Conservation (phyloP, 139 green algal genomes). For the Desmodesmus armatus region DNA sequence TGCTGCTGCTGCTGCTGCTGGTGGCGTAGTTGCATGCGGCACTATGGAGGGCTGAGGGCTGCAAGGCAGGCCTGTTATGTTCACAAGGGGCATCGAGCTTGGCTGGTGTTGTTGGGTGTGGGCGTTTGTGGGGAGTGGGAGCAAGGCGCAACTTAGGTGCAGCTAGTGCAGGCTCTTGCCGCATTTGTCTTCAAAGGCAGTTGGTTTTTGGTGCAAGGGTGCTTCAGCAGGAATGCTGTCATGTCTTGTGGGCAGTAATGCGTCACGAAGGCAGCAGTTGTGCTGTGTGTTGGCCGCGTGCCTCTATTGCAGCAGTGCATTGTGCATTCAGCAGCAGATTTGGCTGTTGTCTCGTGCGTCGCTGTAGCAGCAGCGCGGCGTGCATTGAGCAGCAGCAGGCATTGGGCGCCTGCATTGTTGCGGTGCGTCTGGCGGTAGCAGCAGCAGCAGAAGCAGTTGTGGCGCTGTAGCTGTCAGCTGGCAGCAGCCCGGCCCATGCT, state of each 20-base stretch:
- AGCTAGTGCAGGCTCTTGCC: background rate
- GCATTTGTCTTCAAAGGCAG: background rate
- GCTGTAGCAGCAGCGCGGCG: background rate
- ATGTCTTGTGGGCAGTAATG: background rate
- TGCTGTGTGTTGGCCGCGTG: background rate
- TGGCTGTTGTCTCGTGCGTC: background rate
- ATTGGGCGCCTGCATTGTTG: background rate
- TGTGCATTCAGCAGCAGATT: background rate
- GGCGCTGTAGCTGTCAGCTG: too few species aligned
- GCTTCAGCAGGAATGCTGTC: background rate
- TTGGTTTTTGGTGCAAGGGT: background rate
- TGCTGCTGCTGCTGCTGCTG: conserved; percentile 22
- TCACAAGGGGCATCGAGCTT: too few species aligned
- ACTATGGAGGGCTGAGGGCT: background rate
- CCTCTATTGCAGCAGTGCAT: background rate
- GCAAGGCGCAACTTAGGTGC: background rate
- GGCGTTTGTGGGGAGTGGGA: background rate
- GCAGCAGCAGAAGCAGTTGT: too few species aligned
- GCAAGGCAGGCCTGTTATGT: too few species aligned
- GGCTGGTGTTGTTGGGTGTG: too few species aligned
- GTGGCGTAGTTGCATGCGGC: background rate
- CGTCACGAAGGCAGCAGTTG: background rate
- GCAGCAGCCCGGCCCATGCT: too few species aligned
- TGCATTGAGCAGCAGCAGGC: background rate
- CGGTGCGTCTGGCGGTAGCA: background rate